Conservation (phyloP, 2,329 filamentous ascomycete species). For the Aspergillus unguis region DNA sequence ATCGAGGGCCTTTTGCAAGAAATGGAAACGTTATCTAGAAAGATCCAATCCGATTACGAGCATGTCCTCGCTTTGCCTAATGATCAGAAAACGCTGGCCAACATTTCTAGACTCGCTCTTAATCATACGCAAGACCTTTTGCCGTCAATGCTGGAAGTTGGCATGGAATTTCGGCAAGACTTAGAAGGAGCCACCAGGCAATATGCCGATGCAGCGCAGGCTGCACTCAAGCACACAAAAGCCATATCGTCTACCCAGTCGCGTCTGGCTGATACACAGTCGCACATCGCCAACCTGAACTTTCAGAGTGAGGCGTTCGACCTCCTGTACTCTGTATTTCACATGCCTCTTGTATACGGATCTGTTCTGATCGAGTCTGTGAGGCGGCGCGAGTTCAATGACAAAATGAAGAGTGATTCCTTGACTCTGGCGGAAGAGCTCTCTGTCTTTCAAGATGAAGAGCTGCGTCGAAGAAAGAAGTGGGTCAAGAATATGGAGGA, state of each 20-base stretch:
- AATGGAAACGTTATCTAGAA: slow-evolving; percentile 79
- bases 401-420: slow-evolving; percentile 85
- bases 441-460: slow-evolving; percentile 87
- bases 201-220: slow-evolving; percentile 64
- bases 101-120: slow-evolving; percentile 62
- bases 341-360: slow-evolving; percentile 85
- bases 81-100: slow-evolving; percentile 61
- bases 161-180: slow-evolving; percentile 52
- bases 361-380: slow-evolving; percentile 84
- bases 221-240: slow-evolving; percentile 72
- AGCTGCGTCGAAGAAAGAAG: slow-evolving; percentile 79
- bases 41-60: slow-evolving; percentile 82
- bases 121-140: slow-evolving; percentile 62
- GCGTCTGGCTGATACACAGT: slow-evolving; percentile 67
- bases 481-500: slow-evolving; percentile 85
- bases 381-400: slow-evolving; percentile 81
- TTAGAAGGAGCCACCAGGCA: slow-evolving; percentile 54
- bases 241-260: slow-evolving; percentile 76
- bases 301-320: slow-evolving; percentile 80
- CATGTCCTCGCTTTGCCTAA: slow-evolving; percentile 67
- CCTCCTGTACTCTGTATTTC: slow-evolving; percentile 72
- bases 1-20: slow-evolving; percentile 71
- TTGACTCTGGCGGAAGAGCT: slow-evolving; percentile 88
- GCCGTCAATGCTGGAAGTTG: slow-evolving; percentile 57
- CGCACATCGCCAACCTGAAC: slow-evolving; percentile 67